Evolutionary conservation across 2,329 filamentous ascomycete species (phyloP), one percentile per base, ranked within the genome.

Genomic region (Xylariaceae sp.): DNA sequence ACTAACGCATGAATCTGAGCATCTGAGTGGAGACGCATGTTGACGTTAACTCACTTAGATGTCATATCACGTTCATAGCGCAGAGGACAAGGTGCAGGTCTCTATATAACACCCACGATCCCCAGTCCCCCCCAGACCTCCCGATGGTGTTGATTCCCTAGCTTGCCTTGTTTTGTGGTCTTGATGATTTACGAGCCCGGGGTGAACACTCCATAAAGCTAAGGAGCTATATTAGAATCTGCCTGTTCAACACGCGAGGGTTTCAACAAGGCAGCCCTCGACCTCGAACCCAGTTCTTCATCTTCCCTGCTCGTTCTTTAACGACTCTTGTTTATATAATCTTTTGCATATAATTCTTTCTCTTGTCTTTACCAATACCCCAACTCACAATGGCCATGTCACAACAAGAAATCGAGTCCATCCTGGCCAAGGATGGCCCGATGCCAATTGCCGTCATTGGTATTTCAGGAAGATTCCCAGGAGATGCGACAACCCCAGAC

Each of bases 381-480:
- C 49, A 23, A 60, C 30, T 60, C 58, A 61, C 58, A 44, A 66
- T 66, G 65, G 60, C 63, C 13, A 57, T 64, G 47, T 60, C 57
- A 62, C 58, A 57, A 55, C 60, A 65, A 58, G 65, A 66, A 53
- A 66, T 66, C 58, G 65, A 66, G 60, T 41, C 65, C 57, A 63
- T 66, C 62, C 65, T 66, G 39, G 57, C 65, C 53, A 54, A 68
- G 62, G 66, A 69, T 64, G 66, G 64, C 23, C 61, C 66, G 4
- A 66, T 64, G 65, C 67, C 67, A 41, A 66, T 69, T 56, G 67
- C 66, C 39, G 65, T 69, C 34, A 63, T 69, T 45, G 67, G 67
- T 61, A 60, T 69, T 53, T 69, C 67, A n/a, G 67, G 67, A 39
- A 67, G 67, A 58, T 69, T 69, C 52, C 67, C 67, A 13, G 67